A percentile compares a stretch with the other conserved stretches of the same genome.
Evolutionary conservation across 257 asterid species (phyloP).

Genomic region (Paraleonurus japonicus): DNA sequence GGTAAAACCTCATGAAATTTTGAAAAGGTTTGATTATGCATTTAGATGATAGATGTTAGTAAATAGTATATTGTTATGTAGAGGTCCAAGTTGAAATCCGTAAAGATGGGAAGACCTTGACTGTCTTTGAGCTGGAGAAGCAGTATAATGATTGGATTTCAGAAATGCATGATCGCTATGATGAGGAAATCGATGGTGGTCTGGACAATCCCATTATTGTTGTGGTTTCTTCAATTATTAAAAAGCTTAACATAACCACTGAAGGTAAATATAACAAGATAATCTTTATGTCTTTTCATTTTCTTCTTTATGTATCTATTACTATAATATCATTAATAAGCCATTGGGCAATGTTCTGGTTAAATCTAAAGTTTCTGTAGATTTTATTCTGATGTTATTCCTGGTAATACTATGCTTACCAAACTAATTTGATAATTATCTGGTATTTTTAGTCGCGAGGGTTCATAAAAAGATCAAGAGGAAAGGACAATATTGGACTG

Average conservation of each 20-base stretch:
- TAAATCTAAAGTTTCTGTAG: not conserved
- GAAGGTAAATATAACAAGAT: constrained; percentile 41
- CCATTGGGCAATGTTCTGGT: not conserved
- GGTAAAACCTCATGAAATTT: not conserved
- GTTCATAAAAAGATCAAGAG: constrained; percentile 52
- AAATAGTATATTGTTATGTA: constrained; percentile 21
- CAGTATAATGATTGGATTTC: constrained; percentile 56
- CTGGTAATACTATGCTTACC: not conserved
- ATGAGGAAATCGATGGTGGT: constrained; percentile 54
- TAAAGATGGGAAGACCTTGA: constrained; percentile 48
- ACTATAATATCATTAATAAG: not conserved
- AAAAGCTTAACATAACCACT: constrained; percentile 48
- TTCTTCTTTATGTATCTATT: not conserved
- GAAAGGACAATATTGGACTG: constrained; percentile 51
- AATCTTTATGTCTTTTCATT: not conserved
- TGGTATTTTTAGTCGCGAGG: constrained; percentile 49
- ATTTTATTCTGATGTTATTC: not conserved
- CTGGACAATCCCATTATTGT: constrained; percentile 48
- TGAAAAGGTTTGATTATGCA: not conserved
- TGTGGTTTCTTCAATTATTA: constrained; percentile 36
- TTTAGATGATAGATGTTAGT: not conserved
- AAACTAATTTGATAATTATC: constrained; percentile 6
- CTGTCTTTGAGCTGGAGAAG: constrained; percentile 51
- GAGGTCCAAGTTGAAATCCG: constrained; percentile 42
- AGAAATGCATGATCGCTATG: constrained; percentile 58